phyloP scores from a whole-genome alignment of 176 grass and related monocot genomes.

The Poa pratensis region DNA sequence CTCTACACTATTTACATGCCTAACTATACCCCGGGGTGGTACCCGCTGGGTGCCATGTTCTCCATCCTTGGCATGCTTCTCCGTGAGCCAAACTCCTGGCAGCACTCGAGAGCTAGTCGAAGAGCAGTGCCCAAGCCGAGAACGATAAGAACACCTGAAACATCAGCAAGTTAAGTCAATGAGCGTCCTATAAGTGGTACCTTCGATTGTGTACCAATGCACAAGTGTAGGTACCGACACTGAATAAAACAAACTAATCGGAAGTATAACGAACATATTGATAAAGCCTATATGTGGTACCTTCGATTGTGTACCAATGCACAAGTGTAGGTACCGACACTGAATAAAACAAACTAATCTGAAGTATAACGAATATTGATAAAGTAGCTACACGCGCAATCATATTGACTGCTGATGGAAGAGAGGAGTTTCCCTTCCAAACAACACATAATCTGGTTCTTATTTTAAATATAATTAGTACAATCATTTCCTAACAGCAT shows the following conservation, averaged over 20 bases:
- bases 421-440: not conserved
- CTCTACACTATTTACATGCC: conserved; percentile 50
- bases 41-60: conserved; percentile 55
- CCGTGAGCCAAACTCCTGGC: conserved; percentile 70
- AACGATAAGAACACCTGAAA: conserved; percentile 87
- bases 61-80: conserved; percentile 74
- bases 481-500: not conserved
- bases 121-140: conserved; percentile 91
- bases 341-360: conserved; percentile 10
- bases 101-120: conserved; percentile 89
- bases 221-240: not conserved
- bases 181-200: not conserved
- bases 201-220: conserved; percentile 19
- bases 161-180: conserved; percentile 31
- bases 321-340: not conserved
- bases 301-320: conserved; percentile 19
- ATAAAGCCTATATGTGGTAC: not conserved
- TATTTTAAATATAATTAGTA: not conserved
- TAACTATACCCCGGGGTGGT: conserved; percentile 82
- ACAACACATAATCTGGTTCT: not conserved
- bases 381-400: conserved; percentile 4
- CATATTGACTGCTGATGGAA: not conserved
- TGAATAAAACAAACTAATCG: conserved; percentile 10
- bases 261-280: not conserved
- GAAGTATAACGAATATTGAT: not conserved